Base-by-base conservation (phyloP, 2,329 filamentous ascomycete species). In the Talaromyces marneffei region DNA sequence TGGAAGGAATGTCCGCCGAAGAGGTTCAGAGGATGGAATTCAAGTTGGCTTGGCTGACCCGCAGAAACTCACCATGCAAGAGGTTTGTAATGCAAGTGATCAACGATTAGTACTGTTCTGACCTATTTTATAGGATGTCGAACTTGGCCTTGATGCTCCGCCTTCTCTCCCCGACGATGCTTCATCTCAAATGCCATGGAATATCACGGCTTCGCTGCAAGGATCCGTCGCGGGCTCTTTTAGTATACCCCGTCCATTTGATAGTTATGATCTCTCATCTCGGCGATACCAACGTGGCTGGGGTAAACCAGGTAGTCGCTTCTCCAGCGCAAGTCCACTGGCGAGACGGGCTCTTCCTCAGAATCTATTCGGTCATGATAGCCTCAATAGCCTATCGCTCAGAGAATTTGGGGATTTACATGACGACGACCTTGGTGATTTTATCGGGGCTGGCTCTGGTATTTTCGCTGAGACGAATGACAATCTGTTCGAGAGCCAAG, bases 171-270 rank as follows among this genome's bases (percentile, higher is more conserved):
- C 85, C 4, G 89, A 95, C 62, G 83, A 87, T 58, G 83, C 83
- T 29, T 84, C 84, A 25, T 84, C 82, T 4, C 76, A 82, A n/a
- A 85, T 89, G 80, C 87, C 87, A 10, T 90, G 87, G 87, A 89
- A 89, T 65, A 75, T 82, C 48, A 83, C 79, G 7, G 79, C 82
- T 3, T 85, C 83, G 2, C 69, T 80, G 4, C 78, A 80, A 57
- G 81, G 81, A 57, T 86, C 84, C 48, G 79, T 76, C 27, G 75
- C 78, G 25, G 79, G 75, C 12, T 75, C 67, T 27, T 67, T 64
- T 9, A 69, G 68, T 25, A 65, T 66, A n/a, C 66, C 69, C 25
- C 71, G 70, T 31, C 71, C 73, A 14, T 62, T 72, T 33, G 71
- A 73, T 48, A 78, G 74, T 59, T 65, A 72, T 2, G 77, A 72